Base-by-base conservation (phyloP, 1,284 basidiomycete species). In the Ceratobasidium sp. region DNA sequence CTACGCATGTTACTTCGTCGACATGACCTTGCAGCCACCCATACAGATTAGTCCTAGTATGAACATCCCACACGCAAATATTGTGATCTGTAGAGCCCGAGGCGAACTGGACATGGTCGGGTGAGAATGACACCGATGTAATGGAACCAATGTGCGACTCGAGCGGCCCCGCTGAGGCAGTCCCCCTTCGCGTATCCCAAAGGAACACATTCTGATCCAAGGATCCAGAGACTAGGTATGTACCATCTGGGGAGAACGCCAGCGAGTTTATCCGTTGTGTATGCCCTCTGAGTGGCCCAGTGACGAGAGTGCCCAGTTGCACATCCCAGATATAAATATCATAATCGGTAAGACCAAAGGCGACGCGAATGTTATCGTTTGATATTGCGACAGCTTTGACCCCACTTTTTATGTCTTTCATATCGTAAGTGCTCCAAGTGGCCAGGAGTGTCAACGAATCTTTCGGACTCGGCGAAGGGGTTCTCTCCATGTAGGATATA, bases 111-210 rank as follows among this genome's bases (percentile, higher is more conserved):
- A 23, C 30, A n/a, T 35, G 21, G 21, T 54, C 23, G 4, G 63
- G 30, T 6, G 63, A 52, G 21, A 52, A 38, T 6, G 74, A 52
- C 1, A 70, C 64, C 13, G 62, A 67, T 4, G 2, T 30, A 16
- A 75, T 63, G 4, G 3, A 11, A 16, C 26, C 38, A 16, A 21
- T 14, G 49, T 75, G 74, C 2, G 63, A 62, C 1, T 9, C 13
- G 8, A 72, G 11, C 26, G 49, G 59, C 3, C 43, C 35, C 1
- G n/a, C 18, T 5, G 55, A n/a, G 4, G 26, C 26, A 13, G 13
- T 21, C 8, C 71, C 59, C 5, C 30, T 73, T 0, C 28, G 21
- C 14, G 46, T 38, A 61, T 74, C 71, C 73, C 73, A 74, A 9
- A 74, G 21, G 2, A 41, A 30, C 3, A 72, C 16, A 18, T 62